Base-by-base conservation (phyloP, 495 filamentous ascomycete genomes). In the Penicillium ochrochloron region DNA sequence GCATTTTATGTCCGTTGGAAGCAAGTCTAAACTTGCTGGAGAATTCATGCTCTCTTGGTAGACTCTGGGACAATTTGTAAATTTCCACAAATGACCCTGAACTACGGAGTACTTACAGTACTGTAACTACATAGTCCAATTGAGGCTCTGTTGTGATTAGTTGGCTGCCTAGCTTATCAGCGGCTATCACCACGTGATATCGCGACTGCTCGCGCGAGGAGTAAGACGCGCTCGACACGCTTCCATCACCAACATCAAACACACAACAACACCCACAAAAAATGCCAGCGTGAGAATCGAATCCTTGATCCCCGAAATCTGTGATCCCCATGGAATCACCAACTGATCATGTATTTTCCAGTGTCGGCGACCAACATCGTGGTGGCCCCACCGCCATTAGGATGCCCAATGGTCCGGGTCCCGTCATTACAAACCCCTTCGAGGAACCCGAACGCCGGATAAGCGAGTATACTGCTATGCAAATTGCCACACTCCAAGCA, bases 401-500 rank as follows among this genome's bases (percentile, higher is more conserved):
- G 65, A 81, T 81, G 77, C 77, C 75, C 10, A 80, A 76, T 46
- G 64, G 63, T 33, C 61, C 69, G 57, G 73, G 62, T 54, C 53
- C 75, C 29, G 66, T 70, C 27, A 69, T 81, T 52, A 75, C 76
- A 64, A 97, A 96, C 69, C 92, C 93, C 21, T 97, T 93, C 71
- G 88, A 90, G 69, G 90, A 93, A 59, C 73, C 78, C 4, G 83
- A 83, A 71, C 86, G 83, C 29, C 85, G 85, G 11, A 84, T 95
- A 10, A 88, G 76, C 65, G 88, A 90, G 67, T 98, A 91, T 76
- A 97, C 94, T 2, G 92, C 93, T n/a, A 78, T 83, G 65, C 89
- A 99, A 78, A 94, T 96, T 48, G 93, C 94, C 11, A 94, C 92
- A 0, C 81, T 99, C 10, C 92, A 97, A 75, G 84, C 85, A 66